Base-by-base conservation (phyloP, 345 rosid genomes). In the Iberis pinnata region DNA sequence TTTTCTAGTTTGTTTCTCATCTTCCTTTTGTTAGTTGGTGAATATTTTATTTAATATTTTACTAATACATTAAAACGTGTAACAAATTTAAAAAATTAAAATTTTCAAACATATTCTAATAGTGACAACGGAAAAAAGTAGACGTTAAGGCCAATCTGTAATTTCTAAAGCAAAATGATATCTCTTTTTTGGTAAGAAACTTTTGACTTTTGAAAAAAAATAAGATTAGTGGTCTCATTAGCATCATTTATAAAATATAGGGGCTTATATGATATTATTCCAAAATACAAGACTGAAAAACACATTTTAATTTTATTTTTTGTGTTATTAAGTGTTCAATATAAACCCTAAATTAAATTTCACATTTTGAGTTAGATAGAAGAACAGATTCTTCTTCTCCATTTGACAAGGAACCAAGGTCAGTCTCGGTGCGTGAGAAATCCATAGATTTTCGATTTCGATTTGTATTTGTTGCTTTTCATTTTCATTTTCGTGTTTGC, bases 291-390 rank as follows among this genome's bases (percentile, higher is more conserved):
- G 70, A 64, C 70, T 65, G 70, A 53, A 65, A 57, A 58, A 49
- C 40, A 65, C 53, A 33, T 40, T 31, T 48, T 48, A 19, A 5
- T 9, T 64, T 38, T 13, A 5, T 50, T 18, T 7, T n/a, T 6
- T 4, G 3, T 18, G 55, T 56, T 16, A 1, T 3, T 22, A 32
- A 24, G 58, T 65, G 33, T 65, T 36, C 32, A 27, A 57, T 65
- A 57, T 65, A 65, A 65, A 65, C 70, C 70, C 70, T 65, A 65
- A 27, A 65, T 58, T 65, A 65, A 65, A 56, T 65, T 65, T 65
- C 59, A 43, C 58, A 46, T 65, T 65, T 58, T 45, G 63, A 44
- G 53, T 56, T 57, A 58, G 58, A 57, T 56, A 49, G 63, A 57
- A 56, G 70, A 65, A 56, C 67, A 54, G 62, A 60, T 60, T 54